phyloP scores from a whole-genome alignment of 176 grass and related monocot genomes.

The Triticum timopheevii region DNA sequence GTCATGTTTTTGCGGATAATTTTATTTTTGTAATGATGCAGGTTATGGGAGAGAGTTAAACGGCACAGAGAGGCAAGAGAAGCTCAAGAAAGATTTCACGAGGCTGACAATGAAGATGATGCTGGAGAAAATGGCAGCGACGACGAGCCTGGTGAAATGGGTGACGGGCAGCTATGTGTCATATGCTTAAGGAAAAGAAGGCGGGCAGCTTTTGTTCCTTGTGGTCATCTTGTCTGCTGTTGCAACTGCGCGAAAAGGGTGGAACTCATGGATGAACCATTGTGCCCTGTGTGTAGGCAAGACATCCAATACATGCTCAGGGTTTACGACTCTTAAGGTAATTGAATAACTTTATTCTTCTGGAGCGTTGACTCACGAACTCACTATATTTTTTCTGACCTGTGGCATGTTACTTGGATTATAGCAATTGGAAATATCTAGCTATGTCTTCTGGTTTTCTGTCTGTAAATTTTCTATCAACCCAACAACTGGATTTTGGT shows the following conservation, averaged over 20 bases:
- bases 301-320: slow-evolving; percentile 64
- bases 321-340: slow-evolving; percentile 86
- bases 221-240: slow-evolving; percentile 96
- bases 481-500: background rate
- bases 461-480: background rate
- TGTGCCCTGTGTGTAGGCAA: slow-evolving; percentile 85
- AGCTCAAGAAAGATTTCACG: slow-evolving; percentile 47
- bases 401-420: background rate
- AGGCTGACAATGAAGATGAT: slow-evolving; percentile 32
- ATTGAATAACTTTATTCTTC: background rate
- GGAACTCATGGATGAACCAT: slow-evolving; percentile 41
- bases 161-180: slow-evolving; percentile 85
- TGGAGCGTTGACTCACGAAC: background rate
- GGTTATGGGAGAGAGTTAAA: slow-evolving; percentile 66
- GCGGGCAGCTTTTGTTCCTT: slow-evolving; percentile 84
- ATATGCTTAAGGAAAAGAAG: slow-evolving; percentile 76
- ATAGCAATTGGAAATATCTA: background rate
- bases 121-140: slow-evolving; percentile 20
- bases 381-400: background rate
- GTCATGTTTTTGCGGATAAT: background rate
- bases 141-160: slow-evolving; percentile 43
- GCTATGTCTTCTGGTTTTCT: background rate
- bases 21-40: slow-evolving; percentile 42
- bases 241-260: slow-evolving; percentile 61
- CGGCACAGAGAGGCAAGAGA: slow-evolving; percentile 48